phyloP scores from a whole-genome alignment of 495 filamentous ascomycete genomes.

The Xylaria grammica region DNA sequence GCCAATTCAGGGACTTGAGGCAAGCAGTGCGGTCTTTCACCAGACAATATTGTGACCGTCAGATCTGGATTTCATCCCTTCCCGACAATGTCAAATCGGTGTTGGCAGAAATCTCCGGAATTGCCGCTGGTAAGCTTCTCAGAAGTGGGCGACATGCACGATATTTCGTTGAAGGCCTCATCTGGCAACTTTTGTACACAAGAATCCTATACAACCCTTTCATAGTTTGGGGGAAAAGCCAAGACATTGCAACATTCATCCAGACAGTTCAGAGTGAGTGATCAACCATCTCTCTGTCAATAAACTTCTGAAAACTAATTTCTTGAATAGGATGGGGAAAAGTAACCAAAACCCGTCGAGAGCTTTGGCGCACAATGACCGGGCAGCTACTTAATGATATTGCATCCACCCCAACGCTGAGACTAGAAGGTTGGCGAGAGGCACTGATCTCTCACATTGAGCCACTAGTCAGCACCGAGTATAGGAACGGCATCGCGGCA shows the following conservation, averaged over 20 bases:
- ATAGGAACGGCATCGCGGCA: neutral
- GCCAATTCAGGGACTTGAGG: neutral
- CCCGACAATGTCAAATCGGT: neutral
- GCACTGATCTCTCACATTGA: neutral
- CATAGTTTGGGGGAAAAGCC: neutral
- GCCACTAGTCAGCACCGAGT: neutral
- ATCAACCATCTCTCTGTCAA: neutral
- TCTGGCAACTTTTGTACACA: neutral
- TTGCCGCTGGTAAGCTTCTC: neutral
- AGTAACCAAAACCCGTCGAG: neutral
- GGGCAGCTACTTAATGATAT: neutral
- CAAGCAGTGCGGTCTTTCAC: neutral
- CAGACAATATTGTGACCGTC: neutral
- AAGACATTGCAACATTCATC: neutral
- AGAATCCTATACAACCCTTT: neutral
- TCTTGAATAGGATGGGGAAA: neutral
- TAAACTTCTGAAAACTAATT: neutral
- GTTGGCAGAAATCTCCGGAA: neutral
- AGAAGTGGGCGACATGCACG: neutral
- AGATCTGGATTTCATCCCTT: neutral
- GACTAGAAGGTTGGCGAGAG: neutral
- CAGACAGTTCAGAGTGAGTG: neutral
- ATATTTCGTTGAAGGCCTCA: constrained; percentile 2
- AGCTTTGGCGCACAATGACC: constrained; percentile 2
- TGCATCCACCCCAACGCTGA: neutral